These are phyloP conservation scores for Populus trichocarpa DNA, from an alignment of 441 rosid genomes.

Conservation along the genomic window DNA sequence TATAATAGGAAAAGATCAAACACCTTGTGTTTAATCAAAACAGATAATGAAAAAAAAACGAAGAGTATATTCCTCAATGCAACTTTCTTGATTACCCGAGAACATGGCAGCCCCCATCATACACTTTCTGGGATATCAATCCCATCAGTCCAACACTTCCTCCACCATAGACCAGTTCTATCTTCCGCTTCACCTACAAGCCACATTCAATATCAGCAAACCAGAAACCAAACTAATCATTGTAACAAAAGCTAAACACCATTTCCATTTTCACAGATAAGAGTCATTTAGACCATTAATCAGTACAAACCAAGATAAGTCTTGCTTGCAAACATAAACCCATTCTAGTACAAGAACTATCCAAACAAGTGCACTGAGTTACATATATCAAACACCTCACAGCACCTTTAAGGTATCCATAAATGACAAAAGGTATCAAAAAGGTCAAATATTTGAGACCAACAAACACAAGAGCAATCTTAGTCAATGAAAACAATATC, in stretches of 20 bases:
- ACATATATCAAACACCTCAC: constrained; percentile 13
- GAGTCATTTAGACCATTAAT: background rate
- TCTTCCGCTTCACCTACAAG: constrained; percentile 77
- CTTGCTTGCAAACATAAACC: constrained; percentile 9
- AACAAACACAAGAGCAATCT: background rate
- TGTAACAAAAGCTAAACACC: constrained; percentile 7
- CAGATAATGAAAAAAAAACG: constrained; percentile 4
- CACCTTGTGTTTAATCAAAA: constrained; percentile 6
- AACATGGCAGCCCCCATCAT: constrained; percentile 86
- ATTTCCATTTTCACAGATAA: constrained; percentile 12
- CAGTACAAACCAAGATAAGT: constrained; percentile 8
- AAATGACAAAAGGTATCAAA: background rate
- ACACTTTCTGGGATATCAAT: constrained; percentile 73
- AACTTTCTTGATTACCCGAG: constrained; percentile 59
- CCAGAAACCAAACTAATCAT: background rate
- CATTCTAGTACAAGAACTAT: constrained; percentile 9
- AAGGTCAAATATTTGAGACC: background rate
- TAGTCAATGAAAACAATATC: constrained; percentile 8
- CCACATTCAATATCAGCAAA: constrained; percentile 13
- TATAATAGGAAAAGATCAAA: constrained; percentile 20
- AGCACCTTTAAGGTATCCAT: background rate
- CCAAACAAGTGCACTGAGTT: background rate
- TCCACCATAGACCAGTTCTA: constrained; percentile 91
- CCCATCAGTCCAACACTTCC: constrained; percentile 98
- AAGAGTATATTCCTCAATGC: constrained; percentile 13